Conservation (phyloP, 2,329 filamentous ascomycete genomes). For the Chaetoscypha palmicola region DNA sequence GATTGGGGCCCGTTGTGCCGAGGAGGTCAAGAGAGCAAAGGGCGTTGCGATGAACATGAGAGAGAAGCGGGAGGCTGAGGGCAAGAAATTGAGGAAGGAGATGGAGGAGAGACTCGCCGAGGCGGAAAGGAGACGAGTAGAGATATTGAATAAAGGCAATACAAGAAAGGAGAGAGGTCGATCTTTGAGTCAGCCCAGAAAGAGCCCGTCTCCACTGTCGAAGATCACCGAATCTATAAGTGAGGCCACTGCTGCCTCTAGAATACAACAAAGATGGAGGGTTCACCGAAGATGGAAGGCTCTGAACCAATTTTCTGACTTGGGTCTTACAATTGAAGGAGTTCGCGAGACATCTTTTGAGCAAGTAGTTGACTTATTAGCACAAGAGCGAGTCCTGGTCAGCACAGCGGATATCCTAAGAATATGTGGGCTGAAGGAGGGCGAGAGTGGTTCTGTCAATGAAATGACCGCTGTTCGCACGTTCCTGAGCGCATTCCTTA, state of each 20-base stretch:
- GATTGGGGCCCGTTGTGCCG: slow-evolving; percentile 73
- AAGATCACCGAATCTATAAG: slow-evolving; percentile 43
- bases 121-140: slow-evolving; percentile 63
- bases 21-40: slow-evolving; percentile 56
- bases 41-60: slow-evolving; percentile 12
- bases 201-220: slow-evolving; percentile 42
- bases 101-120: slow-evolving; percentile 77
- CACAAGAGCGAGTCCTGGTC: slow-evolving; percentile 57
- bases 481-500: slow-evolving; percentile 74
- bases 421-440: slow-evolving; percentile 63
- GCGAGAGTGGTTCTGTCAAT: slow-evolving; percentile 52
- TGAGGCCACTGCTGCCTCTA: slow-evolving; percentile 54
- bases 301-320: slow-evolving; percentile 57
- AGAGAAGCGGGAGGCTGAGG: slow-evolving; percentile 54
- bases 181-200: slow-evolving; percentile 47
- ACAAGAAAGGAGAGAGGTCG: slow-evolving; percentile 40
- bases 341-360: slow-evolving; percentile 68
- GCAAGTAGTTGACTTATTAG: slow-evolving; percentile 61
- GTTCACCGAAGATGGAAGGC: slow-evolving; percentile 48
- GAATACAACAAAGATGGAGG: slow-evolving; percentile 67
- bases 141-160: slow-evolving; percentile 49
- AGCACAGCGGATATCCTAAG: slow-evolving; percentile 60
- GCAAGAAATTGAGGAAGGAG: slow-evolving; percentile 60
- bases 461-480: slow-evolving; percentile 67
- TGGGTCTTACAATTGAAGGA: slow-evolving; percentile 63